Conservation (phyloP, 805 yeast genomes). For the Jamesozyma hellenica region DNA sequence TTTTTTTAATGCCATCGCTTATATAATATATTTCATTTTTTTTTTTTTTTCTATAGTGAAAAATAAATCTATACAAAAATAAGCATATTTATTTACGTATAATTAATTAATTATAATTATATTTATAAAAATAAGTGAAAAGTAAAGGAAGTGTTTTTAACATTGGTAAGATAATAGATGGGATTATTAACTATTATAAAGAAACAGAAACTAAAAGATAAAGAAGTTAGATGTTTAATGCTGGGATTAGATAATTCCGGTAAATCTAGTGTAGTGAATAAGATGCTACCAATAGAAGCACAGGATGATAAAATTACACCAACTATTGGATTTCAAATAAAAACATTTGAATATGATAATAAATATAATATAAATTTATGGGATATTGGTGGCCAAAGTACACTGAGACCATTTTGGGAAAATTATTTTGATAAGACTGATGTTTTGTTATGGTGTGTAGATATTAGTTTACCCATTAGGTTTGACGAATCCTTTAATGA, state of each 20-base stretch:
- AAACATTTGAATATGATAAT: conserved; percentile 38
- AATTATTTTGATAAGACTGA: conserved; percentile 83
- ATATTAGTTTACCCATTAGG: conserved; percentile 47
- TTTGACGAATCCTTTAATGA: conserved; percentile 57
- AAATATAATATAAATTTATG: conserved; percentile 45
- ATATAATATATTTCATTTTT: too few species aligned
- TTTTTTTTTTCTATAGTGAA: too few species aligned
- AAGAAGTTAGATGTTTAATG: conserved; percentile 62
- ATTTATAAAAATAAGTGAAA: too few species aligned
- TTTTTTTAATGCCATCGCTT: too few species aligned
- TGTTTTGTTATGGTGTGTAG: conserved; percentile 78
- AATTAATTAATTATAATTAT: too few species aligned
- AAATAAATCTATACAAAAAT: too few species aligned
- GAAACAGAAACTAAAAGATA: conserved; percentile 74
- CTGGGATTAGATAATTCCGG: conserved; percentile 90
- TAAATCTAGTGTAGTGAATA: conserved; percentile 71
- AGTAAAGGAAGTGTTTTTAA: too few species aligned
- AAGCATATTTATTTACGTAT: too few species aligned
- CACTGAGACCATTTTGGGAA: conserved; percentile 83
- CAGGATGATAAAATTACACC: conserved; percentile 52
- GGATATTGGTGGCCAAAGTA: conserved; percentile 89
- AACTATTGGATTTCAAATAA: conserved; percentile 82
- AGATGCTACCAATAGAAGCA: conserved; percentile 33
- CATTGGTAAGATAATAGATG: too few species aligned
- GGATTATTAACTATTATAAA: conserved; percentile 71